A percentile compares a stretch with the other conserved stretches of the same genome.
phyloP scores from a whole-genome alignment of 1,139 yeast genomes.

The Arxiozyma slooffiae region DNA sequence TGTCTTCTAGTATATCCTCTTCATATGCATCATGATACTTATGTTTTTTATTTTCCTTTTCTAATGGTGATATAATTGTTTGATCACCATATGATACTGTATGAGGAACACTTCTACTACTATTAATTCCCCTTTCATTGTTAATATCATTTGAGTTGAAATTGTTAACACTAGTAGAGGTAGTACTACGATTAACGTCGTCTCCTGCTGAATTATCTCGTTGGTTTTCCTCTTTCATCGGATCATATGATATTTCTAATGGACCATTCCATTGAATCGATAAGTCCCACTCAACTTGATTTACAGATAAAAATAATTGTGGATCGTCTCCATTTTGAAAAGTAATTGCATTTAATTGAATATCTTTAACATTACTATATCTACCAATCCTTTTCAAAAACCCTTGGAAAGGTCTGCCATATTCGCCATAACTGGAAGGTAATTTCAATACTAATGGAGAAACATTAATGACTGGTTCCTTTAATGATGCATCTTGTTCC shows the following conservation, averaged over 20 bases:
- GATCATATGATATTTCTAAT: slow-evolving; percentile 15
- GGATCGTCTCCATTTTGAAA: slow-evolving; percentile 9
- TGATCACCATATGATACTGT: background rate
- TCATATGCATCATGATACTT: slow-evolving; percentile 2
- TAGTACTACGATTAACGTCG: background rate
- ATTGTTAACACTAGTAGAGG: background rate
- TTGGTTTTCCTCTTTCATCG: background rate
- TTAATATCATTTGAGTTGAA: background rate
- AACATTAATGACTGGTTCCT: slow-evolving; percentile 26
- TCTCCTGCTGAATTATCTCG: background rate
- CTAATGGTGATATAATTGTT: background rate
- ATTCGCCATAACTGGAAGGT: slow-evolving; percentile 23
- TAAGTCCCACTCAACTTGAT: slow-evolving; percentile 28
- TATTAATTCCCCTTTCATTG: background rate
- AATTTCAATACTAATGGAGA: slow-evolving; percentile 22
- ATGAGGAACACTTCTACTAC: background rate
- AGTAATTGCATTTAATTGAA: slow-evolving; percentile 18
- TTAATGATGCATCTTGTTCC: slow-evolving; percentile 24
- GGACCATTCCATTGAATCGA: slow-evolving; percentile 31
- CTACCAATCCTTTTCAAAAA: slow-evolving; percentile 28
- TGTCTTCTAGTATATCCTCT: slow-evolving; percentile 14
- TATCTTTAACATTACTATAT: slow-evolving; percentile 22
- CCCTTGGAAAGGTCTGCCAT: slow-evolving; percentile 25
- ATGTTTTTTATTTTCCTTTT: background rate
- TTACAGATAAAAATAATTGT: slow-evolving; percentile 20